Conservation (phyloP, 345 rosid genomes). For the Brassica incana region DNA sequence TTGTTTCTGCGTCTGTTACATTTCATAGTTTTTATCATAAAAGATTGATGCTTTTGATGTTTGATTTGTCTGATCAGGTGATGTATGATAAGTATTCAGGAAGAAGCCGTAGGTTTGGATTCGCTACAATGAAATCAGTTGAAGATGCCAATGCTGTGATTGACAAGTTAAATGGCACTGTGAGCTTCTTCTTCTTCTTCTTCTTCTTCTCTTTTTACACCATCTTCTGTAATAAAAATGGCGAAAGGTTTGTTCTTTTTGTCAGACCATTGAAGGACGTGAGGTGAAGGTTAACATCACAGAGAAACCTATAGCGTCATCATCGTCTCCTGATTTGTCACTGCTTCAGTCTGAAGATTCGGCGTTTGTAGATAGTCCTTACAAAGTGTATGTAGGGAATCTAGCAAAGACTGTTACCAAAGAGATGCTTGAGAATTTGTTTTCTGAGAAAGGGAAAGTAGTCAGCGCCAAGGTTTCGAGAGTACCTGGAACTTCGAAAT, state of each 20-base stretch:
- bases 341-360: constrained; percentile 66
- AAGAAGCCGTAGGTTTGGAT: constrained; percentile 24
- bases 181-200: constrained; percentile 31
- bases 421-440: constrained; percentile 56
- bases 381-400: constrained; percentile 83
- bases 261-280: constrained; percentile 77
- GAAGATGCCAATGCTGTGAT: constrained; percentile 80
- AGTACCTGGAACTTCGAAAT: constrained; percentile 81
- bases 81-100: not conserved
- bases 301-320: constrained; percentile 58
- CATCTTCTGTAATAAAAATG: not conserved
- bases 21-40: not conserved
- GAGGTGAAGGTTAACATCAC: constrained; percentile 71
- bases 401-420: constrained; percentile 79
- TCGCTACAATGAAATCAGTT: constrained; percentile 78
- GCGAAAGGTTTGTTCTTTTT: not conserved
- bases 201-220: no score
- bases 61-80: not conserved
- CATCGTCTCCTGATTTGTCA: constrained; percentile 43
- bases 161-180: constrained; percentile 83
- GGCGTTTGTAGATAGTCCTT: constrained; percentile 65
- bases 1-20: not conserved
- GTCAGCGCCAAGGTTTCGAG: constrained; percentile 80
- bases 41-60: not conserved
- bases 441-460: constrained; percentile 77